Percentiles rank a stretch among this genome's conserved stretches.
These are phyloP conservation scores for Aspergillus brasiliensis DNA, from an alignment of 2,329 filamentous ascomycete genomes.

Conservation along the genomic window DNA sequence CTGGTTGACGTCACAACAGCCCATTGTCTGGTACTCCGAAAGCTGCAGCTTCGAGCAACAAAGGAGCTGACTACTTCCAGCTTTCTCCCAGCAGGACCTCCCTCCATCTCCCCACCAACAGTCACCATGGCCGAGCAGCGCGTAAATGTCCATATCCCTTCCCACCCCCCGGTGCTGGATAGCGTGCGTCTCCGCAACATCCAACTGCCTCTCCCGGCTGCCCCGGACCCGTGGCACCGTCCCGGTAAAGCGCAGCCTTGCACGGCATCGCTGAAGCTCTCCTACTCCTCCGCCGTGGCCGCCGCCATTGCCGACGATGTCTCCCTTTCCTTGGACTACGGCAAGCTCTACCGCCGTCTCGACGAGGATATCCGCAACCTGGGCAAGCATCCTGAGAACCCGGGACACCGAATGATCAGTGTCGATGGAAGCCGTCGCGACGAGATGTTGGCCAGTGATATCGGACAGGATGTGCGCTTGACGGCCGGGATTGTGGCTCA, in stretches of 20 bases:
- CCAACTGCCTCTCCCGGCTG: constrained; percentile 46
- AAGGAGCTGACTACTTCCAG: not conserved
- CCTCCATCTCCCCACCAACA: not conserved
- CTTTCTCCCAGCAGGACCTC: not conserved
- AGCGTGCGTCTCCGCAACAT: constrained; percentile 46
- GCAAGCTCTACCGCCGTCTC: constrained; percentile 49
- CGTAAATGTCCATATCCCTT: constrained; percentile 34
- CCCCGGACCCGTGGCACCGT: constrained; percentile 51
- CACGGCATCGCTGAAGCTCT: constrained; percentile 45
- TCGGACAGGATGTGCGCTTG: constrained; percentile 39
- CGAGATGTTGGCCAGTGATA: constrained; percentile 30
- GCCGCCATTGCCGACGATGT: constrained; percentile 49
- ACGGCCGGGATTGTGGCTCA: constrained; percentile 39
- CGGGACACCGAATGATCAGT: constrained; percentile 29
- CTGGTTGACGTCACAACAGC: constrained; percentile 4
- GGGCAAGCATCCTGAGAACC: constrained; percentile 24
- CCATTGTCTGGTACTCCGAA: not conserved
- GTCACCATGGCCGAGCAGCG: constrained; percentile 27
- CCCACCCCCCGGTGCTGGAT: constrained; percentile 38
- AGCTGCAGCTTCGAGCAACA: constrained; percentile 2
- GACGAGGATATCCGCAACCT: constrained; percentile 36
- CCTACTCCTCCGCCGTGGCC: constrained; percentile 44
- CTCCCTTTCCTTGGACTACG: constrained; percentile 50
- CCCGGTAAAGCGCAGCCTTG: constrained; percentile 49
- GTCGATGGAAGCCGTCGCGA: constrained; percentile 31